Conservation (phyloP, 2,329 filamentous ascomycete species). For the Tolypocladium cylindrosporum region DNA sequence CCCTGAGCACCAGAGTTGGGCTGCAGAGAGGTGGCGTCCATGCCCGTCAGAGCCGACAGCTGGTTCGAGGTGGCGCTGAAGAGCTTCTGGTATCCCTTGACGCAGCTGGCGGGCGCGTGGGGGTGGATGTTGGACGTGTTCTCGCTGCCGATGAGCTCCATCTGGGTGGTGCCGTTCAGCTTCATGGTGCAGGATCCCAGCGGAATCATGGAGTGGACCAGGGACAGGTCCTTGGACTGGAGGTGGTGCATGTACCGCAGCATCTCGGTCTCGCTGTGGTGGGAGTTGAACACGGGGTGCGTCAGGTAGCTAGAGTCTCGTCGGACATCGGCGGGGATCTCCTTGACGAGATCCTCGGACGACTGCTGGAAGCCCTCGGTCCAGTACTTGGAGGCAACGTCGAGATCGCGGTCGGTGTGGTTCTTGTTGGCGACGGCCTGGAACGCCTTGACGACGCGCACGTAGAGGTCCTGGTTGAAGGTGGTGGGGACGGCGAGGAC, state of each 20-base stretch:
- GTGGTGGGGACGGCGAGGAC: conserved; percentile 16
- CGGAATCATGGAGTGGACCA: conserved; percentile 96
- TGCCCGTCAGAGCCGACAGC: conserved; percentile 75
- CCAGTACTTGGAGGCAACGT: conserved; percentile 29
- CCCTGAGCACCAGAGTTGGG: conserved; percentile 95
- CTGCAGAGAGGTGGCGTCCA: conserved; percentile 81
- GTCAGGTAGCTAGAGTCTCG: conserved; percentile 70
- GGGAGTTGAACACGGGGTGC: conserved; percentile 87
- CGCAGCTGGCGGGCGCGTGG: conserved; percentile 55
- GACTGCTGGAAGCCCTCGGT: conserved; percentile 22
- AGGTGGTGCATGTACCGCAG: conserved; percentile 89
- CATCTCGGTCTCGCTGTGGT: conserved; percentile 92
- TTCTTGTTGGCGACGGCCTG: conserved; percentile 16
- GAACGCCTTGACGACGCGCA: conserved; percentile 13
- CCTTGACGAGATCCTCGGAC: conserved; percentile 23
- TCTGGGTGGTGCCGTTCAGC: conserved; percentile 86
- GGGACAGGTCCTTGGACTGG: conserved; percentile 86
- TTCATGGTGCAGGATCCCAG: conserved; percentile 98
- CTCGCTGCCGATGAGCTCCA: conserved; percentile 73
- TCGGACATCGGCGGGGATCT: conserved; percentile 49
- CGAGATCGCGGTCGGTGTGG: conserved; percentile 9
- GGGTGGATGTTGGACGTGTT: conserved; percentile 76
- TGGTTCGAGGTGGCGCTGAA: conserved; percentile 66
- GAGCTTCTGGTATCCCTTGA: conserved; percentile 59
- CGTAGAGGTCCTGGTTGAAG: conserved; percentile 12